Conservation (phyloP, 305 asterid genomes). For the Ilex paraguariensis region DNA sequence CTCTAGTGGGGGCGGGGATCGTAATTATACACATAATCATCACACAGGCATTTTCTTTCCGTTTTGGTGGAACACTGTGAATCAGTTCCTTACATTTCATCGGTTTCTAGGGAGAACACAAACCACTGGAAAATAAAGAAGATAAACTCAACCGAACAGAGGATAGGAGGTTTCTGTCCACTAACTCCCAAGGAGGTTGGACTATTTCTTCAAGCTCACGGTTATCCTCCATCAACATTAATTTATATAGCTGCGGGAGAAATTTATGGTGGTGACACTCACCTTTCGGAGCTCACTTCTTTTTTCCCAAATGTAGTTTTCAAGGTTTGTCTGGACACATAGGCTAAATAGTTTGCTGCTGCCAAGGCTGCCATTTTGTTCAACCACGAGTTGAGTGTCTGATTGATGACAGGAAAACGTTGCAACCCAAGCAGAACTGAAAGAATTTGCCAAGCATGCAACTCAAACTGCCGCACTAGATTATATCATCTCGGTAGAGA, state of each 20-base stretch:
- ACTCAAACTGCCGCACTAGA: conserved; percentile 94
- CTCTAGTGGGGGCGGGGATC: too few relatives aligned
- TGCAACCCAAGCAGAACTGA: conserved; percentile 65
- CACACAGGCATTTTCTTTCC: neutral
- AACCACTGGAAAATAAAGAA: conserved; percentile 87
- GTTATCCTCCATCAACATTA: conserved; percentile 69
- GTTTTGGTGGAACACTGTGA: conserved; percentile 5
- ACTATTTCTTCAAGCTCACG: conserved; percentile 78
- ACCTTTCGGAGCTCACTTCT: conserved; percentile 76
- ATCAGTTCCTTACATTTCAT: conserved; percentile 12
- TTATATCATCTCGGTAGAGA: conserved; percentile 71
- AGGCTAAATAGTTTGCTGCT: conserved; percentile 1
- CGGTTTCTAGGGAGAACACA: conserved; percentile 60
- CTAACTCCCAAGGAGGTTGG: conserved; percentile 96
- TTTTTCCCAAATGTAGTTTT: conserved; percentile 71
- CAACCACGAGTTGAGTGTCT: conserved; percentile 16
- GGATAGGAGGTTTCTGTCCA: conserved; percentile 84
- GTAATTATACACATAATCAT: too few relatives aligned
- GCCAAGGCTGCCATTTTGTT: conserved; percentile 16
- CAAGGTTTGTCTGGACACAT: conserved; percentile 48
- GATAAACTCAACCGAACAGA: conserved; percentile 81
- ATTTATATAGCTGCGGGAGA: conserved; percentile 94
- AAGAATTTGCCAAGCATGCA: conserved; percentile 63
- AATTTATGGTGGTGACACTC: conserved; percentile 78
- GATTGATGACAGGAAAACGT: conserved; percentile 72